These are phyloP conservation scores for Penicillium sp. DNA, from an alignment of 2,329 filamentous ascomycete species.

Conservation along the genomic window DNA sequence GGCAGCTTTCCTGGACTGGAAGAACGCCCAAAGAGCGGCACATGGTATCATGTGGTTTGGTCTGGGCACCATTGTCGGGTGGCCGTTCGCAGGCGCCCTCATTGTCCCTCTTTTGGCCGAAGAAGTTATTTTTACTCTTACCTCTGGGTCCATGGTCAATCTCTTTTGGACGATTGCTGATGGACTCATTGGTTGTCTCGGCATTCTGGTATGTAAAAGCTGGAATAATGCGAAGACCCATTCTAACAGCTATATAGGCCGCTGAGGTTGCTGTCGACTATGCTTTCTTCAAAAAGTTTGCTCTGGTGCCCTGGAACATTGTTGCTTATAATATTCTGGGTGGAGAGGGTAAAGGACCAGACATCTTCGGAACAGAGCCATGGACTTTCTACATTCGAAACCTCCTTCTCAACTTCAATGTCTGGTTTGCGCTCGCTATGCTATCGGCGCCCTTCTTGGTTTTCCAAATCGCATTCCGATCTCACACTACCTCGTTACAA, in stretches of 20 bases:
- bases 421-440: constrained; percentile 85
- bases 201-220: constrained; percentile 65
- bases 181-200: constrained; percentile 65
- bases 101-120: constrained; percentile 78
- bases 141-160: constrained; percentile 59
- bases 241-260: constrained; percentile 50
- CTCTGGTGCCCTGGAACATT: constrained; percentile 85
- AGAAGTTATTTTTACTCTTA: constrained; percentile 61
- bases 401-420: constrained; percentile 87
- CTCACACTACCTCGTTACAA: constrained; percentile 63
- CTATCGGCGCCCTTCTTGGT: constrained; percentile 72
- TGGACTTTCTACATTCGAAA: constrained; percentile 98
- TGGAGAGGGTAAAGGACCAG: constrained; percentile 72
- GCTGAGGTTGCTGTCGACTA: constrained; percentile 72
- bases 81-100: constrained; percentile 89
- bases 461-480: constrained; percentile 67
- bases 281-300: constrained; percentile 80
- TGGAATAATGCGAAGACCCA: not conserved
- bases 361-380: constrained; percentile 93
- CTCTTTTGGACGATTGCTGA: constrained; percentile 63
- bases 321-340: constrained; percentile 94
- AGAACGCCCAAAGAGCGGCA: constrained; percentile 74
- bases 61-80: constrained; percentile 80
- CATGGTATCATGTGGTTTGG: constrained; percentile 90
- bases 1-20: constrained; percentile 88